Evolutionary conservation across 768 basidiomycete genomes (phyloP).

Genomic region (Rhodotorula diobovata): DNA sequence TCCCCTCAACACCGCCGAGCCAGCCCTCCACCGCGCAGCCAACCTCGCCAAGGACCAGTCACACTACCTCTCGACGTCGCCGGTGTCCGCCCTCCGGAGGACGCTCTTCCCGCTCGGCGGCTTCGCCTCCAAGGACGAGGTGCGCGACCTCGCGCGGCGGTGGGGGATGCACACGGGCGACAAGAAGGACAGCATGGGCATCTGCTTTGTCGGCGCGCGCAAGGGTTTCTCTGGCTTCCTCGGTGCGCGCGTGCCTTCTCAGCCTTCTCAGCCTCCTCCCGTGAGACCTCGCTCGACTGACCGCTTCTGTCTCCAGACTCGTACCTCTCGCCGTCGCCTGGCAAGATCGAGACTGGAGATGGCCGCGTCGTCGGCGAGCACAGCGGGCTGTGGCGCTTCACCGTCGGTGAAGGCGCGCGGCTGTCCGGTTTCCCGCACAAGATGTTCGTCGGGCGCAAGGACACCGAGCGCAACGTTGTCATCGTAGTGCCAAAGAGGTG

Average conservation of each 20-base stretch:
- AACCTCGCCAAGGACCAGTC: constrained; percentile 82
- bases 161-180: constrained; percentile 66
- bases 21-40: constrained; percentile 50
- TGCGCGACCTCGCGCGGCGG: constrained; percentile 64
- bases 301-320: constrained; percentile 54
- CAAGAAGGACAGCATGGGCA: constrained; percentile 81
- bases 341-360: constrained; percentile 62
- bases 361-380: constrained; percentile 62
- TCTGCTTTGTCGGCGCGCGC: constrained; percentile 88
- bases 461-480: constrained; percentile 60
- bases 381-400: constrained; percentile 74
- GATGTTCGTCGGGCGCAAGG: constrained; percentile 72
- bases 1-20: constrained; percentile 39
- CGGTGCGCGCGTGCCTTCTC: constrained; percentile 51
- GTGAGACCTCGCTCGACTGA: background rate
- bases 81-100: constrained; percentile 34
- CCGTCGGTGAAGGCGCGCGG: constrained; percentile 74
- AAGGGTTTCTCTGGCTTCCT: constrained; percentile 67
- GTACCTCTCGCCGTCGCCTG: constrained; percentile 67
- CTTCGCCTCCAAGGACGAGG: constrained; percentile 60
- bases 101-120: constrained; percentile 71
- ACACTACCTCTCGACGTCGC: constrained; percentile 65
- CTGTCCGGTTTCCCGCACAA: constrained; percentile 59
- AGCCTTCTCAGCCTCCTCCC: background rate
- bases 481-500: constrained; percentile 71